Conservation (phyloP, 164 flowering plant species). For the Piper betle region DNA sequence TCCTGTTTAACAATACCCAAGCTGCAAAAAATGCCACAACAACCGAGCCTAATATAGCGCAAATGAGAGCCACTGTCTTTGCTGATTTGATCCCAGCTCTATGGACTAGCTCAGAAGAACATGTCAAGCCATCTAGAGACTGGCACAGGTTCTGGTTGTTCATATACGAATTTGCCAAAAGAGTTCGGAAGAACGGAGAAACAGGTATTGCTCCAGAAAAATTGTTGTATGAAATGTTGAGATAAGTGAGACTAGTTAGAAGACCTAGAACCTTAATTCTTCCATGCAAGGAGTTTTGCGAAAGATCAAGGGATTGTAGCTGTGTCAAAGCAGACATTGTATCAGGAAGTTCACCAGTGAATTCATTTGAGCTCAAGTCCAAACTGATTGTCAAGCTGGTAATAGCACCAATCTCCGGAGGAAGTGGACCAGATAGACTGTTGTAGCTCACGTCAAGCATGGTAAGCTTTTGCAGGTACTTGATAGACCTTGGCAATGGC, state of each 20-base stretch:
- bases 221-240: constrained; percentile 79
- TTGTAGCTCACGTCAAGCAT: constrained; percentile 85
- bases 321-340: constrained; percentile 57
- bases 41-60: constrained; percentile 45
- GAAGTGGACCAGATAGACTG: constrained; percentile 59
- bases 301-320: constrained; percentile 79
- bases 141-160: constrained; percentile 50
- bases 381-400: constrained; percentile 79
- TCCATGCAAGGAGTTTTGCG: constrained; percentile 59
- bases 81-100: constrained; percentile 44
- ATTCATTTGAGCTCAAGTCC: constrained; percentile 63
- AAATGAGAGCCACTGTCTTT: constrained; percentile 44
- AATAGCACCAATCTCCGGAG: constrained; percentile 64
- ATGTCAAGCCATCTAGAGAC: constrained; percentile 63
- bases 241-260: constrained; percentile 65
- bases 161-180: constrained; percentile 46
- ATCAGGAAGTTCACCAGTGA: constrained; percentile 72
- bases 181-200: constrained; percentile 69
- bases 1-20: constrained; percentile 50
- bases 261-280: constrained; percentile 45
- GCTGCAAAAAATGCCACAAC: constrained; percentile 34
- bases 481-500: constrained; percentile 45
- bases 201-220: constrained; percentile 91
- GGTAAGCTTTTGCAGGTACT: constrained; percentile 61
- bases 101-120: constrained; percentile 35